Conservation (phyloP, 2,329 filamentous ascomycete genomes). For the Nannizziopsis barbatae region DNA sequence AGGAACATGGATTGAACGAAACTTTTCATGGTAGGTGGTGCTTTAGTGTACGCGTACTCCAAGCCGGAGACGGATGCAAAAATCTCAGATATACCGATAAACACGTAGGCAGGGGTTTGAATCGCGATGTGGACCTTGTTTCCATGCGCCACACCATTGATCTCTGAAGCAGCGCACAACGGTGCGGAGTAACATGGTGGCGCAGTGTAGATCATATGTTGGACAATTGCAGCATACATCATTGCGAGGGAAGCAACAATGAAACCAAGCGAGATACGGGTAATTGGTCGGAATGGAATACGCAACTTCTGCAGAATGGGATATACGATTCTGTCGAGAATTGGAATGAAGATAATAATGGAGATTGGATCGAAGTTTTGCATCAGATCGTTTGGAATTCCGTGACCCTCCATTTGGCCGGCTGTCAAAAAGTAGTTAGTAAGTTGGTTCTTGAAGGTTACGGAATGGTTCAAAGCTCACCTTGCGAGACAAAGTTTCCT, state of each 20-base stretch:
- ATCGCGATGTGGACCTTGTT: slow-evolving; percentile 37
- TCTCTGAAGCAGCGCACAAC: slow-evolving; percentile 24
- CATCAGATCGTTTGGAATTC: slow-evolving; percentile 66
- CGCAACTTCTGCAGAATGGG: slow-evolving; percentile 52
- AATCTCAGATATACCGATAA: slow-evolving; percentile 44
- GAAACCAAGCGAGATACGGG: slow-evolving; percentile 63
- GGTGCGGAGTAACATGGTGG: slow-evolving; percentile 42
- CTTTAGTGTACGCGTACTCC: slow-evolving; percentile 65
- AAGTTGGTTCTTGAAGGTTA: not conserved
- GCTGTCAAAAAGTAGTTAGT: slow-evolving; percentile 22
- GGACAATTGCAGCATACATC: slow-evolving; percentile 50
- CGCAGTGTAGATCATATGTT: slow-evolving; percentile 45
- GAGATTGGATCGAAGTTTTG: slow-evolving; percentile 65
- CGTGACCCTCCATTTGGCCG: slow-evolving; percentile 51
- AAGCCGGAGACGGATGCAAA: slow-evolving; percentile 56
- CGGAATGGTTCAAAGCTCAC: slow-evolving; percentile 16
- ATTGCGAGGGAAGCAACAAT: slow-evolving; percentile 51
- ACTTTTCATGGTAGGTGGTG: slow-evolving; percentile 56
- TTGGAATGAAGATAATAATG: slow-evolving; percentile 62
- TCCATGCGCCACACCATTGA: slow-evolving; percentile 26
- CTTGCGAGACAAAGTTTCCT: slow-evolving; percentile 56
- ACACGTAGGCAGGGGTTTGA: slow-evolving; percentile 36
- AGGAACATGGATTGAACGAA: slow-evolving; percentile 48
- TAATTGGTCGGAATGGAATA: slow-evolving; percentile 62
- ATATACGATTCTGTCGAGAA: slow-evolving; percentile 59